These are phyloP conservation scores for Capsella bursapastoris DNA, from an alignment of 345 rosid genomes.

Conservation along the genomic window DNA sequence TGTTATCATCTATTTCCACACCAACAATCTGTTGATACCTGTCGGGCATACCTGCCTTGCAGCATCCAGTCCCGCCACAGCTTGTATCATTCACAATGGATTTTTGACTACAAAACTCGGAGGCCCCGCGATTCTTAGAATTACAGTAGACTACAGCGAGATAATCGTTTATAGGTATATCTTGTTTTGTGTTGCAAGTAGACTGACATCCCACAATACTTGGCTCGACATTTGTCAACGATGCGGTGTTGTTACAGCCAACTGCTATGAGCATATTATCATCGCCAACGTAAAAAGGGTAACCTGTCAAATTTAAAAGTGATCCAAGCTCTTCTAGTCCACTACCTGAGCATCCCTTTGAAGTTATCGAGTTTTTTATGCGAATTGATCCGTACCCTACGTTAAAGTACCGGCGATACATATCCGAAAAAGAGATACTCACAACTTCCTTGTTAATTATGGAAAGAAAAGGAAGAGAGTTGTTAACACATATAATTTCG, in stretches of 20 bases:
- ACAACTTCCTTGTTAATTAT: not conserved
- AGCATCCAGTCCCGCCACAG: conserved; percentile 51
- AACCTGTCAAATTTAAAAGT: conserved; percentile 30
- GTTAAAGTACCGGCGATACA: not conserved
- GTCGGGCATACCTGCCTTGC: conserved; percentile 38
- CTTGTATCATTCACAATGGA: not conserved
- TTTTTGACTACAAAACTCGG: not conserved
- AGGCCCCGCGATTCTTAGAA: not conserved
- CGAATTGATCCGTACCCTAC: not conserved
- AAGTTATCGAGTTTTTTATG: conserved; percentile 13
- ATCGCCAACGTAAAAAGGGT: not conserved
- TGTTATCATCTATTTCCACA: not conserved
- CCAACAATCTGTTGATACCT: conserved; percentile 11
- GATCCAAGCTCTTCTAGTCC: not conserved
- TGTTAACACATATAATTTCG: conserved; percentile 26
- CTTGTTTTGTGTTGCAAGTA: conserved; percentile 7
- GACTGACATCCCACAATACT: conserved; percentile 47
- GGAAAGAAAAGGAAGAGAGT: conserved; percentile 6
- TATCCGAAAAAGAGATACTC: conserved; percentile 6
- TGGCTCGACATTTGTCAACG: not conserved
- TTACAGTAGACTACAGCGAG: not conserved
- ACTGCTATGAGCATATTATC: conserved; percentile 33
- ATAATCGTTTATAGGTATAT: not conserved
- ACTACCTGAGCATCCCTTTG: conserved; percentile 22
- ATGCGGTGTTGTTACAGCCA: conserved; percentile 41